Evolutionary conservation across 2,329 filamentous ascomycete genomes (phyloP).

Genomic region (Microcera coccophila): DNA sequence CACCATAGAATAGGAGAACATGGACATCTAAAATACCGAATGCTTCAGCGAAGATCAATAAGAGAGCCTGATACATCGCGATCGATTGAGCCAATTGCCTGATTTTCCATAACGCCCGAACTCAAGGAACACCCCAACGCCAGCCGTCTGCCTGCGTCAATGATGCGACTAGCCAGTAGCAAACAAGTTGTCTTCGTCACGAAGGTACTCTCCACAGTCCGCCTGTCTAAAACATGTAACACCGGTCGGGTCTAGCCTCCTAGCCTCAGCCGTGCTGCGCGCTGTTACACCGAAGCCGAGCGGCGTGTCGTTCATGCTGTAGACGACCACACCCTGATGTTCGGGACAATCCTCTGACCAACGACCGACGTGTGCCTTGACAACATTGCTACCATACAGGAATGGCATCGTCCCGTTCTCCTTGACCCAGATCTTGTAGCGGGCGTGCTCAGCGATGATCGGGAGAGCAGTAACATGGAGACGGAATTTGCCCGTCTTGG

Average conservation of each 20-base stretch:
- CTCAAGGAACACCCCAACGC: slow-evolving; percentile 25
- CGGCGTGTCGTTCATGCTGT: slow-evolving; percentile 90
- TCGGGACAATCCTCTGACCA: slow-evolving; percentile 91
- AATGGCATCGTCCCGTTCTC: slow-evolving; percentile 97
- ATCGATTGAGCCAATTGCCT: slow-evolving; percentile 18
- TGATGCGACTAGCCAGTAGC: slow-evolving; percentile 41
- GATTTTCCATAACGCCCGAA: slow-evolving; percentile 16
- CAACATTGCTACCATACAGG: slow-evolving; percentile 86
- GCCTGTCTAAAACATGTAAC: slow-evolving; percentile 88
- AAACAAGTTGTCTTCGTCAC: slow-evolving; percentile 71
- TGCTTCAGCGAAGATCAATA: background rate
- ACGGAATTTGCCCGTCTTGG: slow-evolving; percentile 92
- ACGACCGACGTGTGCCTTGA: slow-evolving; percentile 67
- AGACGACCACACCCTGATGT: slow-evolving; percentile 86
- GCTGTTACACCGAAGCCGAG: slow-evolving; percentile 90
- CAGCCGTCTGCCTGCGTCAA: slow-evolving; percentile 13
- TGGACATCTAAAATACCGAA: slow-evolving; percentile 4
- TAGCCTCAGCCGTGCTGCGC: slow-evolving; percentile 77
- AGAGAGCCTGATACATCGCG: background rate
- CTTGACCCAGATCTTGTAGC: slow-evolving; percentile 97
- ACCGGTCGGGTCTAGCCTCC: slow-evolving; percentile 83
- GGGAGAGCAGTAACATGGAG: slow-evolving; percentile 87
- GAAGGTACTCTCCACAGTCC: slow-evolving; percentile 90
- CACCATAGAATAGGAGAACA: slow-evolving; percentile 19
- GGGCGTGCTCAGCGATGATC: slow-evolving; percentile 82